Evolutionary conservation across 306 rosid species (phyloP), one percentile per base, ranked within the genome.

Genomic region (Lagenaria siceraria): DNA sequence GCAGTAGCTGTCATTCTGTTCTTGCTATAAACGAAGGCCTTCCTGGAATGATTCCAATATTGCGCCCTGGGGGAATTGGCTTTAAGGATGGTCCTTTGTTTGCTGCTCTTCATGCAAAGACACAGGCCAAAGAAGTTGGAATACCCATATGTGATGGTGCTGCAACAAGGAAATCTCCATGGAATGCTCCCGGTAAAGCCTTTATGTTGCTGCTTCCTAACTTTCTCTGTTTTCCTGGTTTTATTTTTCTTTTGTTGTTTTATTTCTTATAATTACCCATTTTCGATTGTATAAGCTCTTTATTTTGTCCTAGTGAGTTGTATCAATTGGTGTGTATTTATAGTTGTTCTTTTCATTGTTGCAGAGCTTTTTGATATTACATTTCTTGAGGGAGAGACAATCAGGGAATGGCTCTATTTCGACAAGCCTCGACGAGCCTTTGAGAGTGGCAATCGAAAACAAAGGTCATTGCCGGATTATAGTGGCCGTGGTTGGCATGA

Each of bases 401-500:
- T 95, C 69, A 85, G 98, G 86, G 98, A 95, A 80, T 95, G 98
- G 97, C 98, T 95, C 76, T 95, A 92, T 86, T 95, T 95, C n/a
- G 98, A 92, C 79, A 92, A 90, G 87, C 98, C 98, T 63, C 86
- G 97, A 78, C 83, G 97, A 77, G 98, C 97, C n/a, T 94, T 92
- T 84, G 98, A 94, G 85, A 94, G 96, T 81, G 98, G 98, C 78
- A 92, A 92, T 87, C 84, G 98, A 84, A 95, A 90, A 86, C 98
- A 95, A 81, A 92, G 97, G 83, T 95, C 98, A 15, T 75, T 95
- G 80, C 98, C 97, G 6, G 98, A 95, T 86, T 95, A 92, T 81
- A 86, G 84, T 3, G 98, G 98, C 48, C 92, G 98, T 48, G 98
- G 98, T 81, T 95, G 98, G 98, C 98, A 95, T 76, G 98, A 95